Percentiles rank a stretch among this genome's conserved stretches.
Conservation (phyloP, 2,329 filamentous ascomycete species). For the Fusarium citri region DNA sequence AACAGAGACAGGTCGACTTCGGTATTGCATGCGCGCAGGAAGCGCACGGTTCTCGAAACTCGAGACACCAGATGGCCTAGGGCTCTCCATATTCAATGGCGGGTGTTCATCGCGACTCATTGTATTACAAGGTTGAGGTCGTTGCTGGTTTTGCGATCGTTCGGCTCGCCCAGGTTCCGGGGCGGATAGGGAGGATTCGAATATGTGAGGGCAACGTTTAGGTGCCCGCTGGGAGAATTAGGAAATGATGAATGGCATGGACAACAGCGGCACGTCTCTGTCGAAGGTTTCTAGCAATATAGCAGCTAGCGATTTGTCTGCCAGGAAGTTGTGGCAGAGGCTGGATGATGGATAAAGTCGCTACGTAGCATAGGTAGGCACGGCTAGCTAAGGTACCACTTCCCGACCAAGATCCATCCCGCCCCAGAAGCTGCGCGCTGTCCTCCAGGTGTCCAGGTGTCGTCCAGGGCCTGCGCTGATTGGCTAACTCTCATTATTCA, state of each 20-base stretch:
- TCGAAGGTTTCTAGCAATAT: conserved; percentile 10
- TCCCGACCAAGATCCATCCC: conserved; percentile 22
- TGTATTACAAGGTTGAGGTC: conserved; percentile 39
- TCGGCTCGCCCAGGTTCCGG: conserved; percentile 16
- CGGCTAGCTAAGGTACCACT: conserved; percentile 34
- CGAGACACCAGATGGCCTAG: conserved; percentile 35
- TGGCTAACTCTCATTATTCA: conserved; percentile 36
- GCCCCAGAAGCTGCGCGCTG: conserved; percentile 36
- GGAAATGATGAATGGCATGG: conserved; percentile 5
- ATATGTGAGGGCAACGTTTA: conserved; percentile 13
- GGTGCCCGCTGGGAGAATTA: not conserved
- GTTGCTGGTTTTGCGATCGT: conserved; percentile 30
- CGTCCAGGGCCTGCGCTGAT: conserved; percentile 42
- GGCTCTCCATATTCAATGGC: conserved; percentile 44
- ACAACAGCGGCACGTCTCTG: conserved; percentile 32
- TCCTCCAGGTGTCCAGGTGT: conserved; percentile 49
- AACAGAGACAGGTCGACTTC: conserved; percentile 75
- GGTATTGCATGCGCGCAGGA: conserved; percentile 66
- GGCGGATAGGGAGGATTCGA: conserved; percentile 1
- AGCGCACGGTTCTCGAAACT: conserved; percentile 44
- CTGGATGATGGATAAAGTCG: conserved; percentile 36
- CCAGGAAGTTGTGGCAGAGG: conserved; percentile 21
- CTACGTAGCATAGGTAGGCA: conserved; percentile 22
- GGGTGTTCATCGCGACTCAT: conserved; percentile 51
- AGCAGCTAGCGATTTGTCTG: conserved; percentile 10